These are phyloP conservation scores for Hyphodiscus sp. DNA, from an alignment of 2,329 filamentous ascomycete genomes.

Conservation along the genomic window DNA sequence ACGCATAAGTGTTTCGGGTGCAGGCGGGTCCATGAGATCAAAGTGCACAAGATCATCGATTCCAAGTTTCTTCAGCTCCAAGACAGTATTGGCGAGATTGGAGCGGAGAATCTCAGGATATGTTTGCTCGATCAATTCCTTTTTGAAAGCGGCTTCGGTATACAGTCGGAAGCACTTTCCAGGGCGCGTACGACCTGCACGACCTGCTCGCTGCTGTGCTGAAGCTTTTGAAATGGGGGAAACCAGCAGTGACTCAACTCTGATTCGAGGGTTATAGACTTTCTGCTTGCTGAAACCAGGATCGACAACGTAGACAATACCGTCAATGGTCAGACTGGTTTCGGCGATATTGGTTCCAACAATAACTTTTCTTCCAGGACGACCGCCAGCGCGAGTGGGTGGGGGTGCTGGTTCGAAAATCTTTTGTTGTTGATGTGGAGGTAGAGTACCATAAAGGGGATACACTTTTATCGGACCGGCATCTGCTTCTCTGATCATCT, in stretches of 20 bases:
- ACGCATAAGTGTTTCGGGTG: conserved; percentile 96
- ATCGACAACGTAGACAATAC: conserved; percentile 98
- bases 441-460: conserved; percentile 87
- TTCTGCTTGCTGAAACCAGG: conserved; percentile 99
- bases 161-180: conserved; percentile 98
- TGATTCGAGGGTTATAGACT: conserved; percentile 94
- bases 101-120: conserved; percentile 94
- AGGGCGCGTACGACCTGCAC: conserved; percentile 95
- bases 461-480: conserved; percentile 86
- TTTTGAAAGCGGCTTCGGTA: conserved; percentile 93
- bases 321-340: conserved; percentile 94
- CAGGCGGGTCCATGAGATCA: conserved; percentile 96
- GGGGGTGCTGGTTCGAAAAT: conserved; percentile 89
- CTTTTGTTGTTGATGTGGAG: conserved; percentile 85
- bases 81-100: conserved; percentile 88
- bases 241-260: conserved; percentile 94
- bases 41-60: conserved; percentile 96
- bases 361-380: conserved; percentile 88
- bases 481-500: conserved; percentile 85
- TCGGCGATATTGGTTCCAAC: conserved; percentile 97
- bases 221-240: conserved; percentile 98
- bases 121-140: conserved; percentile 94
- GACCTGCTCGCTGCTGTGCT: conserved; percentile 93
- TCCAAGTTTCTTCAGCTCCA: conserved; percentile 96
- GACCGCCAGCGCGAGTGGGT: conserved; percentile 65